Conservation (phyloP, 768 basidiomycete genomes). For the Mycena capillaripes region DNA sequence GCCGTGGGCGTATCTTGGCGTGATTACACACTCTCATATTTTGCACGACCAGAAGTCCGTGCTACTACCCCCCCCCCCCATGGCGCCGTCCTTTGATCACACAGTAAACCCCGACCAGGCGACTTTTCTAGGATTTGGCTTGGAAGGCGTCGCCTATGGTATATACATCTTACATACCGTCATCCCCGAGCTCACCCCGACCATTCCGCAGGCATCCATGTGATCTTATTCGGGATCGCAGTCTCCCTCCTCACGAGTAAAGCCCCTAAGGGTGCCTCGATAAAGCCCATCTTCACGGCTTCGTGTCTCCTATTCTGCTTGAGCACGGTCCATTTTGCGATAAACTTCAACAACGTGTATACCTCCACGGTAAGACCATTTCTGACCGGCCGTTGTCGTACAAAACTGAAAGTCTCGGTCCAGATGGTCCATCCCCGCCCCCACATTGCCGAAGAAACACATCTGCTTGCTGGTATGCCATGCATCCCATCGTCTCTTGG, state of each 20-base stretch:
- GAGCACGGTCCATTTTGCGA: slow-evolving; percentile 11
- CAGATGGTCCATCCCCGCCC: slow-evolving; percentile 24
- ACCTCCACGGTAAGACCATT: background rate
- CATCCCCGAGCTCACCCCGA: too few species aligned
- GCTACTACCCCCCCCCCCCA: slow-evolving; percentile 1
- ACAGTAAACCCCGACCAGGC: slow-evolving; percentile 18
- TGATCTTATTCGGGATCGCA: slow-evolving; percentile 4
- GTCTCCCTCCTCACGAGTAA: background rate
- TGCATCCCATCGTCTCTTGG: background rate
- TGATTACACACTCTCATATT: too few species aligned
- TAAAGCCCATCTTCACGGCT: background rate
- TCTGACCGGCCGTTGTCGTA: background rate
- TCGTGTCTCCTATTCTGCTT: slow-evolving; percentile 20
- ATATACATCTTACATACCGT: too few species aligned
- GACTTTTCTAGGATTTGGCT: slow-evolving; percentile 18
- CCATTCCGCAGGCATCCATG: slow-evolving; percentile 1
- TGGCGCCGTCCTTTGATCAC: background rate
- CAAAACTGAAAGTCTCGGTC: background rate
- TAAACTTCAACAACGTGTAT: slow-evolving; percentile 30
- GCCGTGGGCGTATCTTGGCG: too few species aligned
- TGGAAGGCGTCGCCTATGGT: slow-evolving; percentile 21
- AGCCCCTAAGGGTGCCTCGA: background rate
- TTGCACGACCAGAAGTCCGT: too few species aligned
- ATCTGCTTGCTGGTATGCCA: slow-evolving; percentile 8
- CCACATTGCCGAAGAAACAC: slow-evolving; percentile 16